phyloP scores from a whole-genome alignment of 768 basidiomycete species.

The Hysterangium stoloniferum region DNA sequence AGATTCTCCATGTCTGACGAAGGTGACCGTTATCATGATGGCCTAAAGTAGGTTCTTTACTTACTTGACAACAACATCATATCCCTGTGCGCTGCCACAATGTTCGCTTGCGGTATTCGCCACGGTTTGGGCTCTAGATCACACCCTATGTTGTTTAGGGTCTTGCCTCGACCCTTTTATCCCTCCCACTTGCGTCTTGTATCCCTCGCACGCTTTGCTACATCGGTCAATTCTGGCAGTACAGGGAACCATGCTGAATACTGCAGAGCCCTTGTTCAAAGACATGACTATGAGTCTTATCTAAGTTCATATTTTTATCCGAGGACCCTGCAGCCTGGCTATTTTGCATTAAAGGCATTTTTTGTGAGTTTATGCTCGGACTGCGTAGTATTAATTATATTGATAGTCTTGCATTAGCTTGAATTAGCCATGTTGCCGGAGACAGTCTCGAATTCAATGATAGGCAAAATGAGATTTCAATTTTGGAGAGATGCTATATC shows the following conservation, averaged over 20 bases:
- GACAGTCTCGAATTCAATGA: conserved; percentile 57
- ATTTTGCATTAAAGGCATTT: conserved; percentile 76
- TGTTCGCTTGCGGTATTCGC: background rate
- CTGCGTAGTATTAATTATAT: conserved; percentile 8
- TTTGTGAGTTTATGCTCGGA: conserved; percentile 46
- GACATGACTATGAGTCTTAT: conserved; percentile 78
- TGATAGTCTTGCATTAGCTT: conserved; percentile 35
- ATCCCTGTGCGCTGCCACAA: no score
- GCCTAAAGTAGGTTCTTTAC: background rate
- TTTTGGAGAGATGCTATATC: conserved; percentile 83
- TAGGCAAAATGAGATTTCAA: conserved; percentile 81
- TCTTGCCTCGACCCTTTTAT: background rate
- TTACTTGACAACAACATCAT: no score
- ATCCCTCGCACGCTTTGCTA: conserved; percentile 1
- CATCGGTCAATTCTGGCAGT: conserved; percentile 13
- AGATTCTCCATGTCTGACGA: conserved; percentile 63
- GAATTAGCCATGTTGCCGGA: conserved; percentile 76
- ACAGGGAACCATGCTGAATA: conserved; percentile 44
- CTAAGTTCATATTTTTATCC: conserved; percentile 68
- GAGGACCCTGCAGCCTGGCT: conserved; percentile 52
- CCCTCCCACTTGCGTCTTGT: background rate
- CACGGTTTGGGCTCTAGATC: background rate
- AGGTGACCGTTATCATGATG: conserved; percentile 16
- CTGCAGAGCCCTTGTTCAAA: conserved; percentile 64
- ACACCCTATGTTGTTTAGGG: background rate